Evolutionary conservation across 768 basidiomycete species (phyloP).

Genomic region (Amanita jacksonii): DNA sequence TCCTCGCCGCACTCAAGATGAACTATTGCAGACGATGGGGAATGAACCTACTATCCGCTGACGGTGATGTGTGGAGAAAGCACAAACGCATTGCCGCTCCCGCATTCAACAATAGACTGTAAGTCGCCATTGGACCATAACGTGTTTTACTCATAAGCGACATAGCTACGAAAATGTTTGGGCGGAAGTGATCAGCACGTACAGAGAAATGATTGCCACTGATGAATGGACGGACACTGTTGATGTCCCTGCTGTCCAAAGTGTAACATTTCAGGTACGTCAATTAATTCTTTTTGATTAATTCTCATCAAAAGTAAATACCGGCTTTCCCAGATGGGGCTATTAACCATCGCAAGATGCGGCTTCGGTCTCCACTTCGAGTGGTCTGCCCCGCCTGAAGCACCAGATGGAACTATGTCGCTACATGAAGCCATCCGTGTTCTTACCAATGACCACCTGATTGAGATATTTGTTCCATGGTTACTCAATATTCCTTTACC

Average conservation of each 20-base stretch:
- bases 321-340: conserved; percentile 26
- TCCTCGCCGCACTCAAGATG: neutral
- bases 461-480: conserved; percentile 5
- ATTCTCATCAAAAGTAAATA: neutral
- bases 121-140: conserved; percentile 7
- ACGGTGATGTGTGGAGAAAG: conserved; percentile 35
- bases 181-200: conserved; percentile 25
- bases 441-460: conserved; percentile 20
- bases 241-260: conserved; percentile 23
- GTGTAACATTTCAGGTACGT: conserved; percentile 26
- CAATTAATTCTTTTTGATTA: neutral
- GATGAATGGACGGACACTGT: conserved; percentile 27
- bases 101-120: conserved; percentile 34
- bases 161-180: conserved; percentile 37
- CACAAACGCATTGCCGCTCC: conserved; percentile 36
- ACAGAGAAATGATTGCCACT: conserved; percentile 27
- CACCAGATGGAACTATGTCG: conserved; percentile 28
- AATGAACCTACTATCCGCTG: conserved; percentile 35
- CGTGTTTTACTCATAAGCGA: conserved; percentile 4
- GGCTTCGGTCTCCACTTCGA: conserved; percentile 36
- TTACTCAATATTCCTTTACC: conserved; percentile 17
- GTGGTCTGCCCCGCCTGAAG: conserved; percentile 29
- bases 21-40: conserved; percentile 22
- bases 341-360: conserved; percentile 34
- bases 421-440: conserved; percentile 28